Evolutionary conservation across 202 grass and related monocot genomes (phyloP), one percentile per base, ranked within the genome.

Genomic region (Sporobolus alterniflorus): DNA sequence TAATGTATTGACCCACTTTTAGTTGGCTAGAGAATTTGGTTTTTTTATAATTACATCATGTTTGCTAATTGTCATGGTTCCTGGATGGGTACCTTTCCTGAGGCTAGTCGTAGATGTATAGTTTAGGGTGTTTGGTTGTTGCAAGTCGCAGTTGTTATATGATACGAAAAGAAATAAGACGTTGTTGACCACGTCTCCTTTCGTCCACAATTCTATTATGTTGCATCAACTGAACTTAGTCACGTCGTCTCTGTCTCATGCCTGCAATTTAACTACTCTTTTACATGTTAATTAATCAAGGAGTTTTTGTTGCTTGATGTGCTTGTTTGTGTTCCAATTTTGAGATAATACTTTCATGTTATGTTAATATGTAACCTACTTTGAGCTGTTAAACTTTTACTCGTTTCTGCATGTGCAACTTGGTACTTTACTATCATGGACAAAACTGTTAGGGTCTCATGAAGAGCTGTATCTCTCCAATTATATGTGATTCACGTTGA

Each of bases 151-250:
- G n/a, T n/a, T n/a, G n/a, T n/a, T n/a, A n/a, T n/a, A n/a, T n/a
- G n/a, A n/a, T n/a, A n/a, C n/a, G n/a, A n/a, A n/a, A 99, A 96
- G 66, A 99, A 92, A 93, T 99, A 81, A 96, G 96, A 21, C 28
- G 67, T 64, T 59, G 50, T 64, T 88, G 49, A 83, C 77, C 69
- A 25, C 36, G 16, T 69, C 8, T 17, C 62, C 0, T 83, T 78
- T 69, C 31, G 16, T 67, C 72, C 10, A 29, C 69, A 30, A 31
- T 86, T 64, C 21, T 49, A 44, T 79, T 74, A 21, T 61, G 5
- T 69, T 11, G 1, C 24, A 51, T 24, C 16, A 33, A 67, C 49
- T 70, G 11, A 89, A 74, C 51, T 69, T 74, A 44, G 62, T 69
- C 11, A 29, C 32, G 9, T 25, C 21, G 32, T 84, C 73, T 74